Evolutionary conservation across 148 eudicot species (phyloP).

Genomic region (Rheum nobile): DNA sequence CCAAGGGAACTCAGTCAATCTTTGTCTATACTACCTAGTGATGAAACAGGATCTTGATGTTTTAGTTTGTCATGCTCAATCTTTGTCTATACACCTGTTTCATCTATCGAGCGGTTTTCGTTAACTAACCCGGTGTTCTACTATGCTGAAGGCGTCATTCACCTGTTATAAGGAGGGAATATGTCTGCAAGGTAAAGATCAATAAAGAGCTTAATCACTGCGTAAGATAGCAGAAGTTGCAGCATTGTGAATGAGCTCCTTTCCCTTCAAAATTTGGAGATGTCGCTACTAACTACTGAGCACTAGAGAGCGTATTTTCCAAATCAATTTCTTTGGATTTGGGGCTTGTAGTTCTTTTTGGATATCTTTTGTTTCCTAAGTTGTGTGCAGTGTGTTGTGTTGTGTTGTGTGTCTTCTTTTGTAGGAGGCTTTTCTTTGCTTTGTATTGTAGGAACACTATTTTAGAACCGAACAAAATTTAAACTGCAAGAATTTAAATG

Average conservation of each 20-base stretch:
- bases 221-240: conserved; percentile 21
- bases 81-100: conserved; percentile 49
- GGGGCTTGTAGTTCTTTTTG: background rate
- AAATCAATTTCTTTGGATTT: conserved; percentile 1
- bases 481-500: no score
- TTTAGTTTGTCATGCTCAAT: conserved; percentile 45
- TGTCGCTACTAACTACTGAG: conserved; percentile 8
- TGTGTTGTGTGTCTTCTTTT: no score
- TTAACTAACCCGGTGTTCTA: conserved; percentile 78
- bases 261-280: conserved; percentile 15
- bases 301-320: conserved; percentile 1
- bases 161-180: conserved; percentile 94
- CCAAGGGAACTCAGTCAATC: conserved; percentile 49
- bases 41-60: conserved; percentile 47
- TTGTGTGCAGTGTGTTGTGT: no score
- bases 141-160: conserved; percentile 97
- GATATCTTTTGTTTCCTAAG: background rate
- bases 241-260: conserved; percentile 12
- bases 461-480: no score
- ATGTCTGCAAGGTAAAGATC: conserved; percentile 94
- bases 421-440: no score
- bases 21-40: no score
- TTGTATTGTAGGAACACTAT: no score
- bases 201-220: conserved; percentile 32
- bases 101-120: conserved; percentile 36